Conservation (phyloP, 1,139 yeast species). For the Suhomyces wounanorum region DNA sequence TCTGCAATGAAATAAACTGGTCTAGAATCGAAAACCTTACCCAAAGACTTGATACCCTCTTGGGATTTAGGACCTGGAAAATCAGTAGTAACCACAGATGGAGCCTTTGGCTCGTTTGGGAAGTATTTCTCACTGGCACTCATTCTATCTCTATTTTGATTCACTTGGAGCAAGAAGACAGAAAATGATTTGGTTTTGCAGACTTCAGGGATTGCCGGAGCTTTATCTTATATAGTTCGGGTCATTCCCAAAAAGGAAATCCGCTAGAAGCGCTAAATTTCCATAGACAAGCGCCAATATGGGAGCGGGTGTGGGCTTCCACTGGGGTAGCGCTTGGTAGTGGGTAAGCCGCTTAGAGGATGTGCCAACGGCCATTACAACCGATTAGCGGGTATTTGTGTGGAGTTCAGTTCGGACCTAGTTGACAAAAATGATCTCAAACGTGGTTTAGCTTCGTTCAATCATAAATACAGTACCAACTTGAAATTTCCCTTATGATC, state of each 20-base stretch:
- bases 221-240: conserved; percentile 1
- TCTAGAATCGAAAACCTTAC: conserved; percentile 60
- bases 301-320: neutral
- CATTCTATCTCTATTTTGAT: conserved; percentile 19
- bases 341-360: neutral
- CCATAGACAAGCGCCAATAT: neutral
- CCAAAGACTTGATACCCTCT: conserved; percentile 48
- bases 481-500: neutral
- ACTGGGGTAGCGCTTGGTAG: neutral
- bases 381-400: neutral
- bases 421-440: too few relatives aligned
- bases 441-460: neutral
- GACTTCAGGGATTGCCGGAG: neutral
- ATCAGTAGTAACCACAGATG: conserved; percentile 49
- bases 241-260: conserved; percentile 11
- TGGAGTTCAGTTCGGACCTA: neutral
- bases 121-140: conserved; percentile 56
- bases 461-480: neutral
- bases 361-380: neutral
- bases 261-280: conserved; percentile 6
- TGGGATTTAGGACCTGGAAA: conserved; percentile 68
- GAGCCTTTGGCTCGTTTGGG: conserved; percentile 68
- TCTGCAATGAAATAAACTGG: conserved; percentile 71
- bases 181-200: neutral
- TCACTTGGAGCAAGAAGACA: neutral